Conservation (phyloP, 768 basidiomycete genomes). For the Pholiota conissans region DNA sequence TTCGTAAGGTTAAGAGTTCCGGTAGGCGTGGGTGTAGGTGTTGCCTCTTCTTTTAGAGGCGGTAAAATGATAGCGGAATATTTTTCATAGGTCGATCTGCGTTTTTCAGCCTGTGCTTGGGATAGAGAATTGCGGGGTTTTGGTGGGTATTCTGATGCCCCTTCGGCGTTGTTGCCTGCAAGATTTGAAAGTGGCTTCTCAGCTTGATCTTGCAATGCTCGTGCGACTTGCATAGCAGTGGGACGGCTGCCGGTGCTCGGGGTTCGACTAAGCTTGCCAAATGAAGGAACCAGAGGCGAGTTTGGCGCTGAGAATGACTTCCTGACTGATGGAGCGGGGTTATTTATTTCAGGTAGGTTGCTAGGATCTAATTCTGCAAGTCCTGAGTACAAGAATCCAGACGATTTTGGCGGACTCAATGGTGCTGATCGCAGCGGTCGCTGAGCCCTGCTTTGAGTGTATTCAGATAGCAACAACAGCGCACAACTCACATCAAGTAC, state of each 20-base stretch:
- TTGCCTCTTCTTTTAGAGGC: conserved; percentile 66
- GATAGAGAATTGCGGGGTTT: conserved; percentile 22
- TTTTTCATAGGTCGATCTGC: conserved; percentile 67
- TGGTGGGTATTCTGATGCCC: conserved; percentile 5
- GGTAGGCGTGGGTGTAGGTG: conserved; percentile 54
- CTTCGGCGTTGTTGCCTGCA: background rate
- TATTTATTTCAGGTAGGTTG: background rate
- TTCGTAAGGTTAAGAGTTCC: conserved; percentile 46
- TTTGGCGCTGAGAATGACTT: conserved; percentile 2
- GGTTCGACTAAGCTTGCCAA: conserved; percentile 52
- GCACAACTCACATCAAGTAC: background rate
- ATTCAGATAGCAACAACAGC: background rate
- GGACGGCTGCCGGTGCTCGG: conserved; percentile 70
- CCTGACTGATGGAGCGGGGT: background rate
- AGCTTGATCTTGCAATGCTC: conserved; percentile 44
- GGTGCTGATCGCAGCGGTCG: background rate
- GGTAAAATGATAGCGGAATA: conserved; percentile 65
- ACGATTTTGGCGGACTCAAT: background rate
- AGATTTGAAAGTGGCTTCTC: background rate
- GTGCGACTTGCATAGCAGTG: conserved; percentile 79
- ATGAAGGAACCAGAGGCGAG: conserved; percentile 25
- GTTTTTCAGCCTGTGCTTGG: conserved; percentile 46
- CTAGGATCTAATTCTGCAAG: background rate
- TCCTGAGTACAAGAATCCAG: background rate
- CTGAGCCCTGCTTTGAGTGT: background rate